Evolutionary conservation across 345 rosid genomes (phyloP).

Genomic region (Eucalyptus erythrocorys): DNA sequence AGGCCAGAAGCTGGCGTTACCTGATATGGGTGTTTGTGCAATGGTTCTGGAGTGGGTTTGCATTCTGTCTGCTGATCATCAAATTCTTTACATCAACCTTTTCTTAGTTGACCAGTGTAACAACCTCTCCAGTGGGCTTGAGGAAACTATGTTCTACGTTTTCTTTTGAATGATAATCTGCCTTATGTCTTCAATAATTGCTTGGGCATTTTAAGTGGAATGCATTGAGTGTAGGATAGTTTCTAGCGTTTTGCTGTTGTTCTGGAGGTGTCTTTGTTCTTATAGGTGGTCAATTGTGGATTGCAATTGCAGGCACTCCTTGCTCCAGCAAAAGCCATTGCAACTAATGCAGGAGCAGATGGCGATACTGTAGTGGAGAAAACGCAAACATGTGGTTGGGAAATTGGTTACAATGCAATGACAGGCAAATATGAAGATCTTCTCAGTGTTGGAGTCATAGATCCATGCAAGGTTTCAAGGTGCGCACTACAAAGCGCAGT

Average conservation of each 20-base stretch:
- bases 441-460: conserved; percentile 48
- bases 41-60: not conserved
- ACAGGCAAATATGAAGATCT: conserved; percentile 67
- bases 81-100: not conserved
- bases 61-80: not conserved
- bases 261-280: not conserved
- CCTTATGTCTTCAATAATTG: not conserved
- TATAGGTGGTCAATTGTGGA: conserved; percentile 32
- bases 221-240: not conserved
- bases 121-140: not conserved
- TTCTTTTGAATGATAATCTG: not conserved
- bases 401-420: conserved; percentile 78
- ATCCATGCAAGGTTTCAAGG: conserved; percentile 72
- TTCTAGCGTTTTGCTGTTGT: not conserved
- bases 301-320: conserved; percentile 74
- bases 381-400: conserved; percentile 42
- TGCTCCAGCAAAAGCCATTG: conserved; percentile 72
- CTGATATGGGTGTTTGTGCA: not conserved
- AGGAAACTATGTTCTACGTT: not conserved
- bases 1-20: not conserved
- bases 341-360: conserved; percentile 70
- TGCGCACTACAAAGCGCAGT: conserved; percentile 77
- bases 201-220: not conserved
- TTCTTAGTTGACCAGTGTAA: not conserved
- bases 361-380: conserved; percentile 71